Conservation (phyloP, 225 moss, liverwort and hornwort species). For the Takakia lepidozioides region DNA sequence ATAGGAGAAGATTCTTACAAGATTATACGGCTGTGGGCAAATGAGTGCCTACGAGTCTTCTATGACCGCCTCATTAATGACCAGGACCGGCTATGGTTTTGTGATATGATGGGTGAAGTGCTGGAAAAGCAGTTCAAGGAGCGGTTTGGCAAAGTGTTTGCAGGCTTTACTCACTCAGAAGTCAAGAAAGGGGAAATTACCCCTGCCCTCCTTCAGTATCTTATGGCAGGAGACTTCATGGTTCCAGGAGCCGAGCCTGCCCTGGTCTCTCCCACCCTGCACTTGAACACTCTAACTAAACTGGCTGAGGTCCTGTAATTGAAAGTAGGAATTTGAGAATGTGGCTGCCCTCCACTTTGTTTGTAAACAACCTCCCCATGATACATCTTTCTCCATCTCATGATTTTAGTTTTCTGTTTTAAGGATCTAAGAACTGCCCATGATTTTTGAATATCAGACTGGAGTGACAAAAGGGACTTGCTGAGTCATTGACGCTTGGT, state of each 20-base stretch:
- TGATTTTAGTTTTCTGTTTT: too few relatives aligned
- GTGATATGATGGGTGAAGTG: constrained; percentile 61
- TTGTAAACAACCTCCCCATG: too few relatives aligned
- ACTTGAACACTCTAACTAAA: too few relatives aligned
- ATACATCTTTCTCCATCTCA: too few relatives aligned
- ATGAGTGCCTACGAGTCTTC: constrained; percentile 82
- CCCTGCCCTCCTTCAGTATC: constrained; percentile 58
- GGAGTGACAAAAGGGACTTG: too few relatives aligned
- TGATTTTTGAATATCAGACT: too few relatives aligned
- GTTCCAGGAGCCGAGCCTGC: constrained; percentile 69
- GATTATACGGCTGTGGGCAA: constrained; percentile 73
- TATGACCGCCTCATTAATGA: constrained; percentile 83
- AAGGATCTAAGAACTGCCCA: too few relatives aligned
- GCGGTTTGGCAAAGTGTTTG: constrained; percentile 71
- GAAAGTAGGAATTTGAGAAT: too few relatives aligned
- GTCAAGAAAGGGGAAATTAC: constrained; percentile 65
- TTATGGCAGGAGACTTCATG: constrained; percentile 88
- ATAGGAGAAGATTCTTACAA: constrained; percentile 66
- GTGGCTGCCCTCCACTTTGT: too few relatives aligned
- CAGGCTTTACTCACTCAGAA: constrained; percentile 68
- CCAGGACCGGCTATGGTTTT: constrained; percentile 75
- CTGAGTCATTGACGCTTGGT: too few relatives aligned
- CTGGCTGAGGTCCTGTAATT: too few relatives aligned
- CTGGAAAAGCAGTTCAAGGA: constrained; percentile 83
- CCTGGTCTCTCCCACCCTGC: too few relatives aligned